Conservation (phyloP, 1,284 basidiomycete genomes). For the Cerioporus squamosus region DNA sequence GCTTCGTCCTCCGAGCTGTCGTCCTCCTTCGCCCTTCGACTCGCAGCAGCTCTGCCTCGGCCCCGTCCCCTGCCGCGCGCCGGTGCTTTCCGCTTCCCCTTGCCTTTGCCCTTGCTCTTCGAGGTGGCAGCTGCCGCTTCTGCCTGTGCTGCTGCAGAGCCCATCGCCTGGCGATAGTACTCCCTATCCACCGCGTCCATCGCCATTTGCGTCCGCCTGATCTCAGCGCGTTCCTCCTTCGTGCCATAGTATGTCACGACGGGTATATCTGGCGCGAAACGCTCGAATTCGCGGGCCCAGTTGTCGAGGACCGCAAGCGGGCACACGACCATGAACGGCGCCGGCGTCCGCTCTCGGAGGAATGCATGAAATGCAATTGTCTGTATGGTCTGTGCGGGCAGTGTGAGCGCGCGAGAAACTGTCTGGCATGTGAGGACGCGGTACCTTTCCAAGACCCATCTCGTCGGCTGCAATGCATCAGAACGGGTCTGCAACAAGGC, state of each 20-base stretch:
- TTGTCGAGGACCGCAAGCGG: conserved; percentile 93
- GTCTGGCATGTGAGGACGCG: background rate
- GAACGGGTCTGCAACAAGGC: background rate
- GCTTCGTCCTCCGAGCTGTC: conserved; percentile 14
- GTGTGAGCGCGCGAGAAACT: background rate
- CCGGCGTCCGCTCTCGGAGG: conserved; percentile 77
- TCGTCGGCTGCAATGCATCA: conserved; percentile 67
- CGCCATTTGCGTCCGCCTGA: conserved; percentile 48
- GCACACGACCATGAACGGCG: conserved; percentile 89
- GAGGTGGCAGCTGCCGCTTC: background rate
- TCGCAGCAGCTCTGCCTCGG: conserved; percentile 10
- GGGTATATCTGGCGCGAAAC: conserved; percentile 83
- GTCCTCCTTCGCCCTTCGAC: conserved; percentile 5
- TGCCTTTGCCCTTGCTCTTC: conserved; percentile 8
- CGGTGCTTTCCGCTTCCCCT: conserved; percentile 2
- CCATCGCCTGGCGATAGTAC: conserved; percentile 7
- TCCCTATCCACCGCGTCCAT: conserved; percentile 24
- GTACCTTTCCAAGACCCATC: conserved; percentile 90
- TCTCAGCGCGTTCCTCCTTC: conserved; percentile 74
- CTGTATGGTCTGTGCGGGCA: conserved; percentile 76
- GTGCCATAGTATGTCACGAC: conserved; percentile 91
- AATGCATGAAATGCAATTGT: conserved; percentile 93
- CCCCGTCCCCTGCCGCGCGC: conserved; percentile 15
- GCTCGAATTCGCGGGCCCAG: conserved; percentile 87
- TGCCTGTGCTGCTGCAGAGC: background rate